phyloP scores from a whole-genome alignment of 2,329 filamentous ascomycete genomes.

The Aspergillus eucalypticola region DNA sequence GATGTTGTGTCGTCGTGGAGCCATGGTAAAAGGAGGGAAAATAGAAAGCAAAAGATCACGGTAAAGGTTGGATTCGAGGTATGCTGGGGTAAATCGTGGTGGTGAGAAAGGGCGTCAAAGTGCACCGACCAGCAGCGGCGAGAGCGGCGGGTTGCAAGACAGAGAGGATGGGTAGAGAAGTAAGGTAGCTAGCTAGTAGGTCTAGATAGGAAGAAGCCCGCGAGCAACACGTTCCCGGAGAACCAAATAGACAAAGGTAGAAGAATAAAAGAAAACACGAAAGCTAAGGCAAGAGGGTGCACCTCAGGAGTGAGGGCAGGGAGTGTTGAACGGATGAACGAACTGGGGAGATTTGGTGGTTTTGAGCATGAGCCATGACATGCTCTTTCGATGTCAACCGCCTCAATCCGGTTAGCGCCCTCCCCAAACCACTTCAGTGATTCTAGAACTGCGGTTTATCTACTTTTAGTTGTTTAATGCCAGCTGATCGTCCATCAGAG shows the following conservation, averaged over 20 bases:
- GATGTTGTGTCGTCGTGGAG: conserved; percentile 46
- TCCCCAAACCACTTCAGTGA: conserved; percentile 23
- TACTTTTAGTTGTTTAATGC: background rate
- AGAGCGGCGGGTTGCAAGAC: conserved; percentile 24
- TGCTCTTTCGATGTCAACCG: conserved; percentile 29
- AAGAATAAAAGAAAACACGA: conserved; percentile 13
- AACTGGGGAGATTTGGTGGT: conserved; percentile 21
- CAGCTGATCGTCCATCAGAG: background rate
- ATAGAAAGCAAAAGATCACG: background rate
- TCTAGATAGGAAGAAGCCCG: conserved; percentile 1
- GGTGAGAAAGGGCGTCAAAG: conserved; percentile 11
- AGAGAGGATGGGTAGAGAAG: conserved; percentile 11
- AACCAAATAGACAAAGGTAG: conserved; percentile 12
- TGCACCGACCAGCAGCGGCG: conserved; percentile 25
- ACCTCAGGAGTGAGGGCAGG: conserved; percentile 25
- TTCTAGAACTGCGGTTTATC: conserved; percentile 22
- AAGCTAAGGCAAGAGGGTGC: conserved; percentile 13
- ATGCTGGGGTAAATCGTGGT: background rate
- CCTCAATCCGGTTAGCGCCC: conserved; percentile 26
- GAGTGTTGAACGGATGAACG: conserved; percentile 14
- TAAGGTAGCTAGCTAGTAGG: conserved; percentile 20
- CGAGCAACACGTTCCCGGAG: conserved; percentile 17
- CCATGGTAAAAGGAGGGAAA: conserved; percentile 37
- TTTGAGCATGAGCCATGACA: conserved; percentile 29
- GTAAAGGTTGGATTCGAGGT: conserved; percentile 3